phyloP scores from a whole-genome alignment of 192 early-diverging fungal genomes.

The Podila epicladia region DNA sequence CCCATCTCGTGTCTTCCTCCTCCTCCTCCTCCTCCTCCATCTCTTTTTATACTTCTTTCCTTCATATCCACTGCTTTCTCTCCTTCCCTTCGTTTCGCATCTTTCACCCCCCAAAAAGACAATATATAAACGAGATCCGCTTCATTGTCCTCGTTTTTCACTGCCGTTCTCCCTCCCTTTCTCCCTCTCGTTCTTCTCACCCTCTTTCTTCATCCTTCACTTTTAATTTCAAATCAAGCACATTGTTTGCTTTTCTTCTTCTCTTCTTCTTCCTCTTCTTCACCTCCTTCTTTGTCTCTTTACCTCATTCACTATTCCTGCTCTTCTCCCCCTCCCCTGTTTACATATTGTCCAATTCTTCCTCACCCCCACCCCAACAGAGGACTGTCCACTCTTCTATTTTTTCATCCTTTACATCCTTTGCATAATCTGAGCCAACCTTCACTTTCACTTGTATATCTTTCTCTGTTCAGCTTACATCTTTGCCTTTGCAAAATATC shows the following conservation, averaged over 20 bases:
- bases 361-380: too few relatives aligned
- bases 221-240: not conserved
- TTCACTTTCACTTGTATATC: not conserved
- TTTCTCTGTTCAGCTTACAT: not conserved
- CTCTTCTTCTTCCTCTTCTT: not conserved
- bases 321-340: not conserved
- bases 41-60: too few relatives aligned
- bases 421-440: not conserved
- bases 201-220: not conserved
- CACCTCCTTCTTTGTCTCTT: not conserved
- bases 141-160: too few relatives aligned
- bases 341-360: too few relatives aligned
- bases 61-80: too few relatives aligned
- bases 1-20: not conserved
- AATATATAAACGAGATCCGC: too few relatives aligned
- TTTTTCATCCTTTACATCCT: not conserved
- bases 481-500: not conserved
- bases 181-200: not conserved
- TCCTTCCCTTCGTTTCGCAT: too few relatives aligned
- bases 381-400: too few relatives aligned
- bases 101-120: not conserved
- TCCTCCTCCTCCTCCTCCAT: not conserved
- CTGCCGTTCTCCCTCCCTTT: not conserved
- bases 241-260: not conserved
- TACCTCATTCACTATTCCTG: slow-evolving; percentile 1